These are phyloP conservation scores for Penicillium silybi DNA, from an alignment of 495 filamentous ascomycete genomes.

Conservation along the genomic window DNA sequence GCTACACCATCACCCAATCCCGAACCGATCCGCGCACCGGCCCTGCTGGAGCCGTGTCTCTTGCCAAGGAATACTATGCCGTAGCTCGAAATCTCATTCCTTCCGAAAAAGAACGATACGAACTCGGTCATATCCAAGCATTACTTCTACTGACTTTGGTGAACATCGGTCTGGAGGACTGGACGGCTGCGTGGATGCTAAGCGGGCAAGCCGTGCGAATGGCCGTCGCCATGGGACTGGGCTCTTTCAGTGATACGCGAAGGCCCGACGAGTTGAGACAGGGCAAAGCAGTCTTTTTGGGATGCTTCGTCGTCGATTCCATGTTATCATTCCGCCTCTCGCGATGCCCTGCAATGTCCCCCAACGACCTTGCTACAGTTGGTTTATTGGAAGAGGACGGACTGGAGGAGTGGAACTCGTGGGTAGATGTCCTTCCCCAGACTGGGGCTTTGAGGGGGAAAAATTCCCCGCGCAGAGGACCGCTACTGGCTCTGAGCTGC, in stretches of 20 bases:
- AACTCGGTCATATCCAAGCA: conserved; percentile 61
- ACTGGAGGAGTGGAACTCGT: conserved; percentile 70
- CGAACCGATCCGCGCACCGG: conserved; percentile 23
- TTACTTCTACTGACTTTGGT: conserved; percentile 58
- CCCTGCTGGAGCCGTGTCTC: conserved; percentile 13
- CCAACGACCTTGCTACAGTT: conserved; percentile 42
- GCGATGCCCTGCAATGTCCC: conserved; percentile 49
- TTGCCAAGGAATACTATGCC: conserved; percentile 49
- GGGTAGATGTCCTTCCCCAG: conserved; percentile 52
- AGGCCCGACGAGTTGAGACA: conserved; percentile 39
- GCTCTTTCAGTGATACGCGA: conserved; percentile 25
- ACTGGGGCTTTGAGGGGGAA: conserved; percentile 26
- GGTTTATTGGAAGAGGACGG: conserved; percentile 57
- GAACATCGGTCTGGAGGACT: conserved; percentile 53
- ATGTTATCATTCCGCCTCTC: conserved; percentile 55
- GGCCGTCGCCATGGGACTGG: conserved; percentile 47
- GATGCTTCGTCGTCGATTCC: conserved; percentile 65
- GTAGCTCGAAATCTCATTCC: conserved; percentile 59
- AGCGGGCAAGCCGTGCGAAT: conserved; percentile 59
- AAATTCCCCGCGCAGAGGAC: conserved; percentile 43
- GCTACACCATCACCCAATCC: conserved; percentile 49
- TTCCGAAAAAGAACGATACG: conserved; percentile 51
- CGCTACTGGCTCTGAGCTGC: conserved; percentile 56
- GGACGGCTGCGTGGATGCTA: conserved; percentile 56
- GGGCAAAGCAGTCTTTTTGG: conserved; percentile 51